Evolutionary conservation across 164 flowering plant species (phyloP).

Genomic region (Liriodendron chinense): DNA sequence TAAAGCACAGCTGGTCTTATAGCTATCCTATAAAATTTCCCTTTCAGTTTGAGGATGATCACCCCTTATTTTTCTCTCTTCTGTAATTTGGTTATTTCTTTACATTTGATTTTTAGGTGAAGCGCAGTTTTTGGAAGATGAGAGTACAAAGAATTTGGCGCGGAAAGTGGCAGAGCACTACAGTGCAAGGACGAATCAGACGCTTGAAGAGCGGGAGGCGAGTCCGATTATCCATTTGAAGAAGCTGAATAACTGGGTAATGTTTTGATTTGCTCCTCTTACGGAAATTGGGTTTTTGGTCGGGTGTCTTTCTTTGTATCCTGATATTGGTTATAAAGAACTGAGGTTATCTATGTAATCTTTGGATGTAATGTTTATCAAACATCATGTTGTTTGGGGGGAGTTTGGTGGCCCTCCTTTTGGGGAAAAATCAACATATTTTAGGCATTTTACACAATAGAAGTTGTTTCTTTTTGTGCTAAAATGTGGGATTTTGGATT

Average conservation of each 20-base stretch:
- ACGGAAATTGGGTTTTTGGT: neutral
- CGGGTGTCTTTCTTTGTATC: neutral
- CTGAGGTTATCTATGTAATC: neutral
- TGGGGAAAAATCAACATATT: no score
- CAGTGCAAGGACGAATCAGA: constrained; percentile 90
- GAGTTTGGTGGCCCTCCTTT: neutral
- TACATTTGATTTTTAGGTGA: constrained; percentile 35
- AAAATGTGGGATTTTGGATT: neutral
- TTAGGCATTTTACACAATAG: no score
- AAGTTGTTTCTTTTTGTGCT: no score
- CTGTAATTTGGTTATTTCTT: neutral
- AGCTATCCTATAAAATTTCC: no score
- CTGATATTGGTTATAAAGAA: neutral
- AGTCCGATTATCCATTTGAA: constrained; percentile 91
- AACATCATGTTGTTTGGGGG: neutral
- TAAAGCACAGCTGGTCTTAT: no score
- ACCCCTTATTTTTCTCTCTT: neutral
- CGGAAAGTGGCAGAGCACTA: constrained; percentile 91
- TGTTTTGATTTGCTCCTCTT: constrained; percentile 2
- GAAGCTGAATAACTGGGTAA: constrained; percentile 92
- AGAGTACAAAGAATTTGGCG: constrained; percentile 60
- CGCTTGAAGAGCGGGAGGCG: constrained; percentile 85
- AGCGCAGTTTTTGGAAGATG: constrained; percentile 57
- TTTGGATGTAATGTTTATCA: neutral
- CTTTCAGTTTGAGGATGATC: no score